These are phyloP conservation scores for Rhodosporidiobolus odoratus DNA, from an alignment of 768 basidiomycete species.

Conservation along the genomic window DNA sequence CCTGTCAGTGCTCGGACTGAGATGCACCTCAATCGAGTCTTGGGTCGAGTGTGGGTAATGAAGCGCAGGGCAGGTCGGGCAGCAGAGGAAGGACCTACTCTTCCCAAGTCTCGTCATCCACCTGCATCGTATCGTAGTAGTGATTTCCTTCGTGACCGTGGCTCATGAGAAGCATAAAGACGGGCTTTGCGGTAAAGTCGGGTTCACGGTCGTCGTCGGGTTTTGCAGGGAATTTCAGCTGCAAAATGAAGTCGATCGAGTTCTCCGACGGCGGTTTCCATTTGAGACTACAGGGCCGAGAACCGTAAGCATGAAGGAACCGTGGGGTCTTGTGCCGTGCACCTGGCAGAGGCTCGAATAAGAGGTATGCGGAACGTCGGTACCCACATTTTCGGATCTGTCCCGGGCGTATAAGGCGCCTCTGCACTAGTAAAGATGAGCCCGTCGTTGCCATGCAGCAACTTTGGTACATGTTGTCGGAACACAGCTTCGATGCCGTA, in stretches of 20 bases:
- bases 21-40: not conserved
- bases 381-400: constrained; percentile 79
- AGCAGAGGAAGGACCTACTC: constrained; percentile 54
- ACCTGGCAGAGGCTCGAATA: constrained; percentile 12
- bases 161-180: constrained; percentile 78
- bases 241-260: constrained; percentile 93
- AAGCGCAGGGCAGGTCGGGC: constrained; percentile 8
- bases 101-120: constrained; percentile 91
- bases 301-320: not conserved
- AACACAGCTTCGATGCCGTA: constrained; percentile 86
- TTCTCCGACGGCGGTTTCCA: constrained; percentile 99
- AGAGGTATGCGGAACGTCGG: not conserved
- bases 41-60: not conserved
- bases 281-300: constrained; percentile 61
- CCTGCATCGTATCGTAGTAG: constrained; percentile 74
- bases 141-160: constrained; percentile 66
- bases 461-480: constrained; percentile 67
- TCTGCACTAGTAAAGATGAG: constrained; percentile 91
- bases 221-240: constrained; percentile 80
- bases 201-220: constrained; percentile 56
- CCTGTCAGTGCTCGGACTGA: not conserved
- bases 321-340: no score
- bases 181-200: constrained; percentile 76
- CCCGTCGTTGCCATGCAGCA: constrained; percentile 91
- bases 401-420: constrained; percentile 72